phyloP scores from a whole-genome alignment of 1,139 yeast species.

The Blastobotrys proliferans region DNA sequence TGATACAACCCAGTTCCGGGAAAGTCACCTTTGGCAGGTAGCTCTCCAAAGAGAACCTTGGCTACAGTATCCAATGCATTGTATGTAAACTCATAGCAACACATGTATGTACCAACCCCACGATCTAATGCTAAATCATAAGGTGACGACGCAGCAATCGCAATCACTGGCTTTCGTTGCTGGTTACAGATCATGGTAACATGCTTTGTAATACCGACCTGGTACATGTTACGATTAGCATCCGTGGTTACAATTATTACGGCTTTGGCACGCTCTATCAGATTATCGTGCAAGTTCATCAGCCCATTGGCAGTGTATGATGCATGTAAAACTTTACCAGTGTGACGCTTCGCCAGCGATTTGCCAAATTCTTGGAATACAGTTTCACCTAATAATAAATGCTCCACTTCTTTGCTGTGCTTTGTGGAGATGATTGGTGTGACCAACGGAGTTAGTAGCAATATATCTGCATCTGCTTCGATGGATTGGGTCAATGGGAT shows the following conservation, averaged over 20 bases:
- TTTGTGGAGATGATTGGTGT: constrained; percentile 39
- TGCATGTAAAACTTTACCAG: constrained; percentile 54
- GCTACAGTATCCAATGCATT: constrained; percentile 50
- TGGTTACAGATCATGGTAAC: constrained; percentile 53
- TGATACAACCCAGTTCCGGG: constrained; percentile 45
- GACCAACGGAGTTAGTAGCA: constrained; percentile 51
- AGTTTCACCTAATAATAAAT: constrained; percentile 51
- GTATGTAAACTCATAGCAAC: constrained; percentile 59
- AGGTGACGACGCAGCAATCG: constrained; percentile 63
- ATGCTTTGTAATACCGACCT: constrained; percentile 60
- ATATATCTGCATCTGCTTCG: constrained; percentile 37
- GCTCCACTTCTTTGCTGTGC: constrained; percentile 24
- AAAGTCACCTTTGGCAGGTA: constrained; percentile 50
- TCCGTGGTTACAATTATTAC: constrained; percentile 60
- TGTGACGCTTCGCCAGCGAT: constrained; percentile 26
- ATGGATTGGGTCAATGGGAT: constrained; percentile 50
- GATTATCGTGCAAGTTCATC: constrained; percentile 52
- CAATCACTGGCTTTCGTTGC: constrained; percentile 52
- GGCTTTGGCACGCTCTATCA: constrained; percentile 52
- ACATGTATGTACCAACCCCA: constrained; percentile 53
- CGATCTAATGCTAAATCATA: constrained; percentile 57
- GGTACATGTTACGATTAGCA: constrained; percentile 61
- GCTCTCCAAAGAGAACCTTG: constrained; percentile 52
- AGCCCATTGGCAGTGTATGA: constrained; percentile 65
- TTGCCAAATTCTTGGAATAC: constrained; percentile 45